Evolutionary conservation across 805 yeast genomes (phyloP).

Genomic region (Zygosaccharomyces rouxii): DNA sequence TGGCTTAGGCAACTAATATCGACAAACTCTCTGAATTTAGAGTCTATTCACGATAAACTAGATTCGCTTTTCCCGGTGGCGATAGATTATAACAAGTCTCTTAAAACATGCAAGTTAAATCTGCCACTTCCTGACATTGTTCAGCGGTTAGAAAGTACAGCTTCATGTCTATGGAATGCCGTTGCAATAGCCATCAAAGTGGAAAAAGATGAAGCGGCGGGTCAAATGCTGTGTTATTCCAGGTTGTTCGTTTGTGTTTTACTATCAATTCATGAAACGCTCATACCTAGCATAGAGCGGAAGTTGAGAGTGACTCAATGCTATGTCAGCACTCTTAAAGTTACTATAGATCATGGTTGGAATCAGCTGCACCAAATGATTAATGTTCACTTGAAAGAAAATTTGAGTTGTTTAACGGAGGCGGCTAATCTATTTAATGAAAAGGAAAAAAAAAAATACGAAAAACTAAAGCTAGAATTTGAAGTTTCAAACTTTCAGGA

Average conservation of each 20-base stretch:
- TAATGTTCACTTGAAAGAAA: conserved; percentile 33
- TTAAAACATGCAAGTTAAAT: conserved; percentile 23
- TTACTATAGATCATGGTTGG: conserved; percentile 28
- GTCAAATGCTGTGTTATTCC: conserved; percentile 16
- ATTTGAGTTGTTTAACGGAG: conserved; percentile 24
- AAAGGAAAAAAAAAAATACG: conserved; percentile 12
- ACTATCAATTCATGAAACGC: conserved; percentile 32
- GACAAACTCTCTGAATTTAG: not conserved
- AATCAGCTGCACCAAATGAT: conserved; percentile 17
- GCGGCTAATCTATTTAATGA: conserved; percentile 9
- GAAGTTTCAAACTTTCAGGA: conserved; percentile 34
- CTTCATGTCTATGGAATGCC: conserved; percentile 39
- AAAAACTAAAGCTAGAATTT: conserved; percentile 28
- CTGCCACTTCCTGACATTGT: conserved; percentile 18
- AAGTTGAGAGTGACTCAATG: conserved; percentile 35
- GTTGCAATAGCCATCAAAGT: conserved; percentile 29
- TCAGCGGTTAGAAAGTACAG: conserved; percentile 28
- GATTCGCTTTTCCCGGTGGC: conserved; percentile 31
- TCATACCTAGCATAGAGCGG: conserved; percentile 20
- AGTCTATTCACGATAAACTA: conserved; percentile 16
- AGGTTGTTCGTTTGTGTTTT: conserved; percentile 34
- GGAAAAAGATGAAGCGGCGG: conserved; percentile 11
- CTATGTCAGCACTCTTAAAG: conserved; percentile 29
- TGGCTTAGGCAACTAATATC: conserved; percentile 21
- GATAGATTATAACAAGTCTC: conserved; percentile 31